Base-by-base conservation (phyloP, 192 early-diverging fungal genomes). In the Lobulomyces angularis region DNA sequence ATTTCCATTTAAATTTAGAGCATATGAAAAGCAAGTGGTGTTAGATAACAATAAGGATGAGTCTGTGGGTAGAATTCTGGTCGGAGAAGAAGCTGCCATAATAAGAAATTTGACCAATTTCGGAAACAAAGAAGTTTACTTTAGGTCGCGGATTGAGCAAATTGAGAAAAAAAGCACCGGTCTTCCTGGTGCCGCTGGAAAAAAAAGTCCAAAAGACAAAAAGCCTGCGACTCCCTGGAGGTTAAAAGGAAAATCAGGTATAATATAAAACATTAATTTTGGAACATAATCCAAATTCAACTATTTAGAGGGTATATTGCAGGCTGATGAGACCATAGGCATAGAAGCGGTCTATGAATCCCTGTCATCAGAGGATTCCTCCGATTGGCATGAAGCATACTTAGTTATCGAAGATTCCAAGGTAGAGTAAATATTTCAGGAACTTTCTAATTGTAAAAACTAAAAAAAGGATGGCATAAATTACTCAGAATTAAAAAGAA, bases 321-420 rank as follows among this genome's bases (percentile, higher is more conserved):
- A 53, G 7, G 37, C 59, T 5, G 60, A 67, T 39, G 42, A 54
- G 11, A 35, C 46, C 12, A 34, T 54, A 6, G 18, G 28, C 0
- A 55, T 74, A 18, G 37, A 52, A 8, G 64, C 64, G 8, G 40
- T 59, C 2, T 74, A 67, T 48, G 53, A 74, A 35, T 60, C 68
- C 20, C 6, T 54, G 5, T n/a, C n/a, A n/a, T 27, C 51, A 8
- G 71, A 65, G 7, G 47, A 64, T 34, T 65, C 65, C 7, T 65
- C 65, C 18, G 58, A 60, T 8, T 70, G 63, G 66, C 71, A 74
- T 24, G 61, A 74, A 40, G 71, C 71, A 1, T 37, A 35, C 34
- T 46, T 74, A 11, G 35, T 74, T 9, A 34, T 74, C 29, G 66
- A 69, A 48, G 65, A 62, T 20, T 51, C 41, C 21, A 41, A 58